phyloP scores from a whole-genome alignment of 2,329 filamentous ascomycete genomes.

The Hypoxylon rubiginosum region DNA sequence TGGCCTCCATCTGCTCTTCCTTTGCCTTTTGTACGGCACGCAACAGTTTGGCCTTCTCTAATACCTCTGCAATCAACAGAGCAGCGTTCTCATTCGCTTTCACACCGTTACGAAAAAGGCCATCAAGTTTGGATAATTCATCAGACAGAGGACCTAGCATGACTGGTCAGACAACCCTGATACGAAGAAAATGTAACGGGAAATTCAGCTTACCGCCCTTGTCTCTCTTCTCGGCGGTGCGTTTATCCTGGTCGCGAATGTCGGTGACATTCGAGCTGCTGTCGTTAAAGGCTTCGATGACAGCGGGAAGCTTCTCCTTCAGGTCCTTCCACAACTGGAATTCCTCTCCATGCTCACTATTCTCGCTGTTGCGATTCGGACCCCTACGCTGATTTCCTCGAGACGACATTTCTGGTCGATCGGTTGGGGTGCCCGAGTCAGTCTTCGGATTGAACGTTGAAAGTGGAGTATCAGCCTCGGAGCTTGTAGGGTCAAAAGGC shows the following conservation, averaged over 20 bases:
- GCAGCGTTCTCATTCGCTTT: slow-evolving; percentile 50
- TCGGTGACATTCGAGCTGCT: slow-evolving; percentile 56
- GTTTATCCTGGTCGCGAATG: slow-evolving; percentile 57
- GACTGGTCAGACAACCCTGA: slow-evolving; percentile 44
- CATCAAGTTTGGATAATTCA: slow-evolving; percentile 53
- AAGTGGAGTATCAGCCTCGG: slow-evolving; percentile 11
- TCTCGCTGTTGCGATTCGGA: slow-evolving; percentile 55
- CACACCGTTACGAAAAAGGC: slow-evolving; percentile 52
- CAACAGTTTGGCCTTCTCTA: slow-evolving; percentile 57
- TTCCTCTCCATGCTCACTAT: slow-evolving; percentile 58
- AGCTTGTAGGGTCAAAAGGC: slow-evolving; percentile 10
- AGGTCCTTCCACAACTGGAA: slow-evolving; percentile 57
- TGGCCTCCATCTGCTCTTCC: slow-evolving; percentile 55
- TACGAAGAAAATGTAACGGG: slow-evolving; percentile 44
- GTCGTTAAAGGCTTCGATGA: slow-evolving; percentile 56
- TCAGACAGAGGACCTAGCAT: slow-evolving; percentile 48
- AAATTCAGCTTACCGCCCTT: slow-evolving; percentile 49
- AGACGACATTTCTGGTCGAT: slow-evolving; percentile 46
- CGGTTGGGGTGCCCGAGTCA: neutral
- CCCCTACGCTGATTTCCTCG: slow-evolving; percentile 52
- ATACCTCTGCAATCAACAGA: slow-evolving; percentile 50
- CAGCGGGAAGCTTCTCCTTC: slow-evolving; percentile 55
- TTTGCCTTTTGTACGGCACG: slow-evolving; percentile 58
- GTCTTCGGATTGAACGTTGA: slow-evolving; percentile 3
- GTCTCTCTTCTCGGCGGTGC: slow-evolving; percentile 55